phyloP scores from a whole-genome alignment of 2,329 filamentous ascomycete genomes.

The Colletotrichum chrysophilum region DNA sequence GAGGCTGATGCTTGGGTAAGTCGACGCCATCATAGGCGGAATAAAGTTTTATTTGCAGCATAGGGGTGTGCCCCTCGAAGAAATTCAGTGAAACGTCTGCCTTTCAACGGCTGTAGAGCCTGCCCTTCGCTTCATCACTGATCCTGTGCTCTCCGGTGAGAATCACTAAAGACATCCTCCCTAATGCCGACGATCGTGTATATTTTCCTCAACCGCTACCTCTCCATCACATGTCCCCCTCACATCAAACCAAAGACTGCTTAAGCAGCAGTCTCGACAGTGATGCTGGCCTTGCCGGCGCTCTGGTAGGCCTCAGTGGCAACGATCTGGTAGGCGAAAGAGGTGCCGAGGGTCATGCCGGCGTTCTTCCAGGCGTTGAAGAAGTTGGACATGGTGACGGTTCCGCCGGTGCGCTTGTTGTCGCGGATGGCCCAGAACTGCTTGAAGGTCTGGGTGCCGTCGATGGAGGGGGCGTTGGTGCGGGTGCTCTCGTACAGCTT shows the following conservation, averaged over 20 bases:
- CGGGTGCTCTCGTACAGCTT: slow-evolving; percentile 40
- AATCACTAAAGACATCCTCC: not conserved
- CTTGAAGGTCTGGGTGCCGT: slow-evolving; percentile 54
- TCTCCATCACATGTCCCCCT: not conserved
- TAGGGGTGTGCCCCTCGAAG: not conserved
- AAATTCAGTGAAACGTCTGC: not conserved
- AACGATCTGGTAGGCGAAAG: slow-evolving; percentile 57
- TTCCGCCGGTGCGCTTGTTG: slow-evolving; percentile 53
- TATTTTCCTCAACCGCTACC: not conserved
- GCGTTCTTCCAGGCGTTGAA: slow-evolving; percentile 56
- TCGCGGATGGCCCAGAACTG: slow-evolving; percentile 59
- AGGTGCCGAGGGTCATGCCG: slow-evolving; percentile 53
- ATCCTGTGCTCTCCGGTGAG: not conserved
- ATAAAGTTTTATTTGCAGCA: not conserved
- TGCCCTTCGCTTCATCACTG: not conserved
- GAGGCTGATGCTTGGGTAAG: not conserved
- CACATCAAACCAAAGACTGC: not conserved
- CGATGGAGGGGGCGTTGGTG: slow-evolving; percentile 50
- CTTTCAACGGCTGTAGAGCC: not conserved
- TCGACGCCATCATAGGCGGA: not conserved
- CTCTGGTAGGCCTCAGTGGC: slow-evolving; percentile 60
- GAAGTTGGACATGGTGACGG: slow-evolving; percentile 53
- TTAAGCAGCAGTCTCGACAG: slow-evolving; percentile 34
- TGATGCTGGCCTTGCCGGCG: slow-evolving; percentile 52
- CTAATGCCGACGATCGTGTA: not conserved